Percentiles rank a stretch among this genome's conserved stretches.
These are phyloP conservation scores for Serendipita indica DNA, from an alignment of 768 basidiomycete genomes.

Conservation along the genomic window DNA sequence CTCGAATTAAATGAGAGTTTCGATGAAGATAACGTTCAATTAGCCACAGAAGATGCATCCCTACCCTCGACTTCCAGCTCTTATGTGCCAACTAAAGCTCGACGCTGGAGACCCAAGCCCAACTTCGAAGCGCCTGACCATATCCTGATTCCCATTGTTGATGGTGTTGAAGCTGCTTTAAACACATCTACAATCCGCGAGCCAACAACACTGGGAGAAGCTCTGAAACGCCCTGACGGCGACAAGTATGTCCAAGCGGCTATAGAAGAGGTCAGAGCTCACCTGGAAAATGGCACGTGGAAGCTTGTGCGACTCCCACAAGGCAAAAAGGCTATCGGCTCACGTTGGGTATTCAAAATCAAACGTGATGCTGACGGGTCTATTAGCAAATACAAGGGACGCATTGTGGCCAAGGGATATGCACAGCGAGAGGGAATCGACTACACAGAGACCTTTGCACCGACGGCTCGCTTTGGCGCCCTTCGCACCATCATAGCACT, in stretches of 20 bases:
- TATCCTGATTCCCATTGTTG: slow-evolving; percentile 10
- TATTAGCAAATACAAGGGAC: slow-evolving; percentile 17
- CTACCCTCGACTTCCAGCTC: not conserved
- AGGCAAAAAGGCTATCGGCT: slow-evolving; percentile 16
- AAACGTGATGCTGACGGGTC: slow-evolving; percentile 18
- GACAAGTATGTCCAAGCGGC: slow-evolving; percentile 17
- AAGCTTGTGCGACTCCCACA: slow-evolving; percentile 15
- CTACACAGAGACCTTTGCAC: slow-evolving; percentile 30
- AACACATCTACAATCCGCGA: slow-evolving; percentile 16
- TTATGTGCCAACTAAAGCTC: not conserved
- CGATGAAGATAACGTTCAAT: not conserved
- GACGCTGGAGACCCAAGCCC: not conserved
- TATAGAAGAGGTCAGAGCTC: slow-evolving; percentile 15
- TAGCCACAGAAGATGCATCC: not conserved
- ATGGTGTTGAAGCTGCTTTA: slow-evolving; percentile 12
- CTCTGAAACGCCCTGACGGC: slow-evolving; percentile 14
- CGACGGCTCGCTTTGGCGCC: slow-evolving; percentile 26
- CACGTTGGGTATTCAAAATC: slow-evolving; percentile 18
- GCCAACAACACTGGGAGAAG: slow-evolving; percentile 14
- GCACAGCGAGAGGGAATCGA: slow-evolving; percentile 22
- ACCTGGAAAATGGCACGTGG: slow-evolving; percentile 15
- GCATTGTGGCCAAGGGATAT: slow-evolving; percentile 20
- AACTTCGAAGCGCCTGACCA: not conserved
- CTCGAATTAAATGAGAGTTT: not conserved
- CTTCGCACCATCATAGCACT: slow-evolving; percentile 19